Conservation (phyloP, 768 basidiomycete species). For the Lentinula detonsa region DNA sequence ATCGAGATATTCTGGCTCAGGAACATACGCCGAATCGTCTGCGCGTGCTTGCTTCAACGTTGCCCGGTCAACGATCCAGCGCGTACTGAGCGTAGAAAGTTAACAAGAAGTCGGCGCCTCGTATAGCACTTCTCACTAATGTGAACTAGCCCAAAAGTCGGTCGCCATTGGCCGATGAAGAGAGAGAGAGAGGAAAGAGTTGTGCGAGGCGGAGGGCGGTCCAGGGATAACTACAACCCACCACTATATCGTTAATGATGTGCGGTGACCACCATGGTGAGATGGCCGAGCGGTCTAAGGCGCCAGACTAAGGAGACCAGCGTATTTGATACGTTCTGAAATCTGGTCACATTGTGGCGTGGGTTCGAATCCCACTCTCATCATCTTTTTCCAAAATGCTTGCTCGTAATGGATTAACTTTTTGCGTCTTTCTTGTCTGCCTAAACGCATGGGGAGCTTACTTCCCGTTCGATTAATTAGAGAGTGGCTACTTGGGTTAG, state of each 20-base stretch:
- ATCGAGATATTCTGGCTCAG: conserved; percentile 69
- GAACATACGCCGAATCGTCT: conserved; percentile 75
- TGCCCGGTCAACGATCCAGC: conserved; percentile 86
- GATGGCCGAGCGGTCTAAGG: conserved; percentile 90
- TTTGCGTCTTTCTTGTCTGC: neutral
- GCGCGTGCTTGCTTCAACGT: conserved; percentile 68
- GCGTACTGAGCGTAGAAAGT: conserved; percentile 49
- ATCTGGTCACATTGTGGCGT: conserved; percentile 37
- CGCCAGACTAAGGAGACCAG: conserved; percentile 67
- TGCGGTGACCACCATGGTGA: too few relatives aligned
- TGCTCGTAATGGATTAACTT: neutral
- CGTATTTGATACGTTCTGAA: neutral
- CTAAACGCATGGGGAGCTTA: too few relatives aligned
- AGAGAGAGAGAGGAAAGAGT: neutral
- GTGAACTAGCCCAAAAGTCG: conserved; percentile 90
- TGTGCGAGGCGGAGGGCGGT: neutral
- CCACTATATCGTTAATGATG: too few relatives aligned
- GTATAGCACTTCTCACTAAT: conserved; percentile 51
- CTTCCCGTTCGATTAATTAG: too few relatives aligned
- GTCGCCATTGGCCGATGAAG: conserved; percentile 62
- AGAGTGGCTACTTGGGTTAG: too few relatives aligned
- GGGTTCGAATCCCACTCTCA: conserved; percentile 45
- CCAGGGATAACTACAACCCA: too few relatives aligned
- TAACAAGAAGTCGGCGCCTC: neutral
- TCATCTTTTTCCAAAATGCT: neutral